These are phyloP conservation scores for Tagetes erecta DNA, from an alignment of 129 eudicot genomes.

Conservation along the genomic window DNA sequence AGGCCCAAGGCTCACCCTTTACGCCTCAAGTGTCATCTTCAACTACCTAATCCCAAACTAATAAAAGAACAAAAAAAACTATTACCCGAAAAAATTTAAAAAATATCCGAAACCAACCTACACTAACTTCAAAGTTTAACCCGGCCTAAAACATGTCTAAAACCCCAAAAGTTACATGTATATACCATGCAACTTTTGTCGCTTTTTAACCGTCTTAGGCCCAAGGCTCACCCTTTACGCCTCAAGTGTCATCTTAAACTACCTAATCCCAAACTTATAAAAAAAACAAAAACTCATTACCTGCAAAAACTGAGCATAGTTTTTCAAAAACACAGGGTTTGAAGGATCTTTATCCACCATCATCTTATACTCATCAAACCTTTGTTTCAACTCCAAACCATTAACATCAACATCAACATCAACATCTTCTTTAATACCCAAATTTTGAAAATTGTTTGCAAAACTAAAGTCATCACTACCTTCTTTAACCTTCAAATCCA, in stretches of 20 bases:
- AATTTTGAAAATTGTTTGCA: conserved; percentile 36
- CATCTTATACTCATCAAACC: conserved; percentile 30
- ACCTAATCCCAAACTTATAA: no score
- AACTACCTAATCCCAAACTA: no score
- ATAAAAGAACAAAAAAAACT: neutral
- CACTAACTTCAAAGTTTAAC: no score
- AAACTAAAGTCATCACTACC: conserved; percentile 52
- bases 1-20: no score
- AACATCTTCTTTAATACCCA: conserved; percentile 36
- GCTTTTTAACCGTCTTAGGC: no score
- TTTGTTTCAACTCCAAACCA: conserved; percentile 15
- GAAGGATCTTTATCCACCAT: conserved; percentile 59
- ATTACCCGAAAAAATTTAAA: conserved; percentile 51
- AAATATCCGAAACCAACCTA: no score
- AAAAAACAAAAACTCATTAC: conserved; percentile 26
- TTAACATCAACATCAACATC: conserved; percentile 26
- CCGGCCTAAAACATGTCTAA: no score
- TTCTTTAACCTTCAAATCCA: conserved; percentile 22
- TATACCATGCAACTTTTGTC: no score
- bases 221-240: no score
- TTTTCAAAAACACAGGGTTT: conserved; percentile 54
- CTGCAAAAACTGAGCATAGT: conserved; percentile 72
- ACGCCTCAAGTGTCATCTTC: no score
- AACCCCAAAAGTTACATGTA: no score
- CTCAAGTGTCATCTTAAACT: no score